Conservation (phyloP, 768 basidiomycete species). For the Pisolithus orientalis region DNA sequence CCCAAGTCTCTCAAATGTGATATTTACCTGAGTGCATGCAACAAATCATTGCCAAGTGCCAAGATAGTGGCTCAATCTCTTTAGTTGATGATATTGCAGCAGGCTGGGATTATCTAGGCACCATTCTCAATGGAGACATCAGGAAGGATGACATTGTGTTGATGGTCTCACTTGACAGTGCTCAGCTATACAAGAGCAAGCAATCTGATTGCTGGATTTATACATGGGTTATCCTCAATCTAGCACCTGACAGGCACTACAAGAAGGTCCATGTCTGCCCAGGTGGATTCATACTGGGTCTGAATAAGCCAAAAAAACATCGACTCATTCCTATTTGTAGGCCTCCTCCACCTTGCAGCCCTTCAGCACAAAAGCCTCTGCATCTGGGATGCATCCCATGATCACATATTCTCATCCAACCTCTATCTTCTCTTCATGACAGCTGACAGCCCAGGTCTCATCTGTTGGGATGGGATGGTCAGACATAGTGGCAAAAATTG, state of each 20-base stretch:
- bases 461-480: too few relatives aligned
- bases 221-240: conserved; percentile 33
- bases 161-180: conserved; percentile 33
- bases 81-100: conserved; percentile 5
- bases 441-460: too few relatives aligned
- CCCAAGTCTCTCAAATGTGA: neutral
- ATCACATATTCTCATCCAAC: too few relatives aligned
- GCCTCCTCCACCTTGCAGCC: too few relatives aligned
- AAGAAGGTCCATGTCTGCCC: conserved; percentile 28
- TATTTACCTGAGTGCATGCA: conserved; percentile 1
- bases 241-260: conserved; percentile 24
- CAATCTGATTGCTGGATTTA: conserved; percentile 26
- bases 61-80: neutral
- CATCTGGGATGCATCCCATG: too few relatives aligned
- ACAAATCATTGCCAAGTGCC: conserved; percentile 1
- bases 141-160: conserved; percentile 23
- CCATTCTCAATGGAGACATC: neutral
- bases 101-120: neutral
- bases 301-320: too few relatives aligned
- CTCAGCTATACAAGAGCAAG: conserved; percentile 27
- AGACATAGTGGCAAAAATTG: too few relatives aligned
- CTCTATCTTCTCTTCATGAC: too few relatives aligned
- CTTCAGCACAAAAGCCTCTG: too few relatives aligned
- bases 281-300: conserved; percentile 25
- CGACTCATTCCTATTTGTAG: too few relatives aligned